phyloP scores from a whole-genome alignment of 208 protist species.

The Wallacemonas sp. region DNA sequence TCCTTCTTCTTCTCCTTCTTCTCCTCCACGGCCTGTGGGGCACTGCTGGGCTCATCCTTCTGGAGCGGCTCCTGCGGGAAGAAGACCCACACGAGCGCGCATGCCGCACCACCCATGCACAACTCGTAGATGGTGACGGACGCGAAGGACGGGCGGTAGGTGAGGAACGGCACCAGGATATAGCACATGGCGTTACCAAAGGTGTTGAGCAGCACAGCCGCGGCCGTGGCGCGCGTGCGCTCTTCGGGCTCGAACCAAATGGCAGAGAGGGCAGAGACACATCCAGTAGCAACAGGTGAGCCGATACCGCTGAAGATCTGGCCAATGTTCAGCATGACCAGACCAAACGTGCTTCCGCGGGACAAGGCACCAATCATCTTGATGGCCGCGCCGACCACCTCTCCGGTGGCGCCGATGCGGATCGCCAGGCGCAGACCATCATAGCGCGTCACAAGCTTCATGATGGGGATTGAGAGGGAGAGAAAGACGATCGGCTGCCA shows the following conservation, averaged over 20 bases:
- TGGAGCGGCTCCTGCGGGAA: constrained; percentile 55
- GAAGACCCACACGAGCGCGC: constrained; percentile 48
- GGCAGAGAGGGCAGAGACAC: constrained; percentile 80
- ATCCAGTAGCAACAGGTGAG: constrained; percentile 79
- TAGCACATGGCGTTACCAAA: constrained; percentile 84
- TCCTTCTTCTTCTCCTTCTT: constrained; percentile 12
- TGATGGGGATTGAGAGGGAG: constrained; percentile 63
- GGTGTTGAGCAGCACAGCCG: constrained; percentile 80
- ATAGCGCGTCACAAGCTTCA: constrained; percentile 73
- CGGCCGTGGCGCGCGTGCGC: constrained; percentile 80
- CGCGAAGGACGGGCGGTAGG: constrained; percentile 44
- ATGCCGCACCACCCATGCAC: constrained; percentile 49
- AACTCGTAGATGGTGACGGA: constrained; percentile 72
- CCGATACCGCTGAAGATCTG: constrained; percentile 87
- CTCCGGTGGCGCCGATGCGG: constrained; percentile 57
- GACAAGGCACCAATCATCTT: constrained; percentile 62
- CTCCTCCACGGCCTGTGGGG: constrained; percentile 6
- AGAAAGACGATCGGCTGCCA: constrained; percentile 87
- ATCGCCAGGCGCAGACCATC: constrained; percentile 77
- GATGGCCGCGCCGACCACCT: constrained; percentile 64
- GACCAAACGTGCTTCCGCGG: constrained; percentile 38
- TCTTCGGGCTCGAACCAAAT: constrained; percentile 82
- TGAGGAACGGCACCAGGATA: constrained; percentile 72
- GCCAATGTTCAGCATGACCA: constrained; percentile 75
- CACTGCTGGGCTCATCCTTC: constrained; percentile 14